Base-by-base conservation (phyloP, 2,329 filamentous ascomycete genomes). In the Cladophialophora immunda region DNA sequence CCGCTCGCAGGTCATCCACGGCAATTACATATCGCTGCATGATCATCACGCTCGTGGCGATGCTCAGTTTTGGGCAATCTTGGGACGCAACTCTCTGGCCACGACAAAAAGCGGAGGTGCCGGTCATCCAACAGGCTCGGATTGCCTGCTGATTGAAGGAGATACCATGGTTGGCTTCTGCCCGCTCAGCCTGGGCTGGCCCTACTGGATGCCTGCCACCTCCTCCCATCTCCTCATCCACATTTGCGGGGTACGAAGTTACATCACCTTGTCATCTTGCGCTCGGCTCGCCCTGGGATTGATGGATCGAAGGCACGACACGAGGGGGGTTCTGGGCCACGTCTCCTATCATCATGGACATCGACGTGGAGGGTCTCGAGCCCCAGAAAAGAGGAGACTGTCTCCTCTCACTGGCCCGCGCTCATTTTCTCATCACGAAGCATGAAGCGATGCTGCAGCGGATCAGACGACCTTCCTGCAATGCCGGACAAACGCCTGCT, bases 211-310 rank as follows among this genome's bases (percentile, higher is more conserved):
- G 38, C n/a, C 38, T 45, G n/a, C 38, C 19, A 50, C 22, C 22
- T 25, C 22, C 19, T 50, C 45, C 38, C 52, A 34, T 54, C 47
- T 61, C 58, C 58, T 61, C 58, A 53, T 61, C 47, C 47, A 61
- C 29, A 27, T 52, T 61, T 61, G 58, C 58, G 58, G 58, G 58
- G 58, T 61, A 61, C n/a, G 58, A 36, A 61, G 58, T 50, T 61
- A 61, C 58, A 61, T 61, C 47, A 36, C 58, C 58, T 25, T 61
- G 58, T 61, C 58, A 61, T 50, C 52, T 32, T 32, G 50, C 25
- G 9, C 34, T 36, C 58, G 41, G 58, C 57, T 50, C 5, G 38
- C 57, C 3, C n/a, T 32, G 32, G 25, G 45, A 50, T 25, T 50
- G 45, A 50, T 50, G 45, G 19, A 50, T 50, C 19, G 45, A 61